Conservation (phyloP, 371 early-diverging fungal genomes). For the Lichtheimia hyalospora region DNA sequence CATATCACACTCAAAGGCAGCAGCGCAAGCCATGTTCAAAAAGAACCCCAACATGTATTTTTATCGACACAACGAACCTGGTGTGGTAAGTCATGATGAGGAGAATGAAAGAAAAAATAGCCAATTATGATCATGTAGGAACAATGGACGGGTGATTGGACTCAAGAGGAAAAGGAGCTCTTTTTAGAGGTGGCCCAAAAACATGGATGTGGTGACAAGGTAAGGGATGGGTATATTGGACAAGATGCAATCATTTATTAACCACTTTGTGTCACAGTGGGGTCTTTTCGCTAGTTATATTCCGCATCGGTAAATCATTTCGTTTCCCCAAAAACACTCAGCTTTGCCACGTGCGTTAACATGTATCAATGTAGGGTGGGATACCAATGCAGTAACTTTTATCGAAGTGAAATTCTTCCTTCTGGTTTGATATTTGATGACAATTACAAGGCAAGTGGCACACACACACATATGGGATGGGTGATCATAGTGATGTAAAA, state of each 20-base stretch:
- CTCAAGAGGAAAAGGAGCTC: slow-evolving; percentile 54
- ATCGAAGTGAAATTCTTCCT: slow-evolving; percentile 66
- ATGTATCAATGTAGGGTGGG: slow-evolving; percentile 47
- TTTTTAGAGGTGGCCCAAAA: slow-evolving; percentile 55
- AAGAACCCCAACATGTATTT: slow-evolving; percentile 78
- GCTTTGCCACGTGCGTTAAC: not conserved
- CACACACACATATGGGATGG: too few relatives aligned
- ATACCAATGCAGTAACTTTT: slow-evolving; percentile 76
- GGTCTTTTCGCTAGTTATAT: slow-evolving; percentile 74
- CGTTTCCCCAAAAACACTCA: not conserved
- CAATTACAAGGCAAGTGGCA: slow-evolving; percentile 57
- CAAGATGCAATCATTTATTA: not conserved
- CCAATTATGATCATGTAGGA: slow-evolving; percentile 33
- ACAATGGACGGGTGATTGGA: slow-evolving; percentile 78
- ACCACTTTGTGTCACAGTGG: slow-evolving; percentile 46
- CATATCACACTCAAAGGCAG: slow-evolving; percentile 17
- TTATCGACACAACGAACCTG: slow-evolving; percentile 74
- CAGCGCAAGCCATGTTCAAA: slow-evolving; percentile 65
- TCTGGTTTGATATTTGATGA: slow-evolving; percentile 68
- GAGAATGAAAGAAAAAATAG: not conserved
- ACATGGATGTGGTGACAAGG: slow-evolving; percentile 66
- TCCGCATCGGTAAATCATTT: slow-evolving; percentile 60
- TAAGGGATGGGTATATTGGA: slow-evolving; percentile 3
- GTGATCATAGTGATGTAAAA: too few relatives aligned
- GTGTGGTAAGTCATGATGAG: slow-evolving; percentile 48